Evolutionary conservation across 2,329 filamentous ascomycete species (phyloP).

Genomic region (Lanzia echinophila): DNA sequence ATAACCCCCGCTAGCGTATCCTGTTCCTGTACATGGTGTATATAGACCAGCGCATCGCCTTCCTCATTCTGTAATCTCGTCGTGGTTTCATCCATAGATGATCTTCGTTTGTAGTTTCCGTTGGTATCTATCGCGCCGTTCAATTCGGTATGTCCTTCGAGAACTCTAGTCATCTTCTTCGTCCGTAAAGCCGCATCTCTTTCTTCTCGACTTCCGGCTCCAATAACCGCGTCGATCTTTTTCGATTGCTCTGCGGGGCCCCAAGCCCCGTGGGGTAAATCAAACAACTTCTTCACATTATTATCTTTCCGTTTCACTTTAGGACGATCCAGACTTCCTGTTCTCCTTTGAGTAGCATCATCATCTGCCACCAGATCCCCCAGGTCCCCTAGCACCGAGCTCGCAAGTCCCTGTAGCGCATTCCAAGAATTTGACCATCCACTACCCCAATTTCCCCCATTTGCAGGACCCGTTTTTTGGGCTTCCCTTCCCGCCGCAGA

Average conservation of each 20-base stretch:
- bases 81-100: conserved; percentile 24
- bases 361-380: conserved; percentile 13
- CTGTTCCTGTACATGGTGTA: conserved; percentile 74
- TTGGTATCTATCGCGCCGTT: conserved; percentile 48
- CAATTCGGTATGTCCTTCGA: conserved; percentile 55
- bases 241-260: conserved; percentile 22
- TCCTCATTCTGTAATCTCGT: conserved; percentile 44
- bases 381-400: conserved; percentile 26
- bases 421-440: conserved; percentile 28
- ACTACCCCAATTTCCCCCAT: conserved; percentile 10
- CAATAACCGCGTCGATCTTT: conserved; percentile 34
- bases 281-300: conserved; percentile 13
- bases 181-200: conserved; percentile 49
- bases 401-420: conserved; percentile 29
- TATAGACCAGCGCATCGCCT: conserved; percentile 76
- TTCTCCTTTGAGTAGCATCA: conserved; percentile 11
- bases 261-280: conserved; percentile 22
- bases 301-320: conserved; percentile 12
- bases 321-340: conserved; percentile 2
- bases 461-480: background rate
- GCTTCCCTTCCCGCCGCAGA: conserved; percentile 5
- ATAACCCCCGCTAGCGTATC: conserved; percentile 91
- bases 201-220: conserved; percentile 46
- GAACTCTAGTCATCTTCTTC: conserved; percentile 49
- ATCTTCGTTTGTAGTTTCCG: conserved; percentile 26